phyloP scores from a whole-genome alignment of 352 stramenopile species.

The Globisporangium heterothallicum region DNA sequence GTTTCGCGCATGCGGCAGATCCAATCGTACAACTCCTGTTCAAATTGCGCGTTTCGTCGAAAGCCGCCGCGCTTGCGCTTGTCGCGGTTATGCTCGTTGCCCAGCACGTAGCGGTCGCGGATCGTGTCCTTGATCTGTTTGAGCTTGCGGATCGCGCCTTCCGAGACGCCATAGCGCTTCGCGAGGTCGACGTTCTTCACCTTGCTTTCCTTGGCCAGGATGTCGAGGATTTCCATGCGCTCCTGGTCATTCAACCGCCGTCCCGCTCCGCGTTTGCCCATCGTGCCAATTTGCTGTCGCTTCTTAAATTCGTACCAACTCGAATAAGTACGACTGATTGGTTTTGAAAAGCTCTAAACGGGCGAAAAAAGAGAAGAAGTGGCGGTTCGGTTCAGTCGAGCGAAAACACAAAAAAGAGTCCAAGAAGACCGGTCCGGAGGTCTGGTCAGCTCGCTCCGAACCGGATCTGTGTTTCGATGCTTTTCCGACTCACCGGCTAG shows the following conservation, averaged over 20 bases:
- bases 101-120: slow-evolving; percentile 73
- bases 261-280: slow-evolving; percentile 71
- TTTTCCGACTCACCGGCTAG: too few species aligned
- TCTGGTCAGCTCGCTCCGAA: not conserved
- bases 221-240: slow-evolving; percentile 87
- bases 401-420: not conserved
- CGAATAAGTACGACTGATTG: slow-evolving; percentile 27
- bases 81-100: slow-evolving; percentile 83
- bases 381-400: not conserved
- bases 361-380: not conserved
- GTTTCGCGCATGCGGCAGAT: slow-evolving; percentile 79
- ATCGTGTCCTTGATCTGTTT: slow-evolving; percentile 87
- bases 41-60: slow-evolving; percentile 77
- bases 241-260: slow-evolving; percentile 84
- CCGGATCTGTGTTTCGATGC: not conserved
- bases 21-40: slow-evolving; percentile 84
- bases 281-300: slow-evolving; percentile 14
- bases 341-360: not conserved
- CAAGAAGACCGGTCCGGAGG: not conserved
- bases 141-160: slow-evolving; percentile 84
- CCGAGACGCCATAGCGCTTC: slow-evolving; percentile 81
- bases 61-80: slow-evolving; percentile 84
- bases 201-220: slow-evolving; percentile 71
- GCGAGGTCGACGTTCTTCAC: slow-evolving; percentile 85
- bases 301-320: slow-evolving; percentile 11